Evolutionary conservation across 768 basidiomycete genomes (phyloP), one percentile per base, ranked within the genome.

Genomic region (Lactarius sp.): DNA sequence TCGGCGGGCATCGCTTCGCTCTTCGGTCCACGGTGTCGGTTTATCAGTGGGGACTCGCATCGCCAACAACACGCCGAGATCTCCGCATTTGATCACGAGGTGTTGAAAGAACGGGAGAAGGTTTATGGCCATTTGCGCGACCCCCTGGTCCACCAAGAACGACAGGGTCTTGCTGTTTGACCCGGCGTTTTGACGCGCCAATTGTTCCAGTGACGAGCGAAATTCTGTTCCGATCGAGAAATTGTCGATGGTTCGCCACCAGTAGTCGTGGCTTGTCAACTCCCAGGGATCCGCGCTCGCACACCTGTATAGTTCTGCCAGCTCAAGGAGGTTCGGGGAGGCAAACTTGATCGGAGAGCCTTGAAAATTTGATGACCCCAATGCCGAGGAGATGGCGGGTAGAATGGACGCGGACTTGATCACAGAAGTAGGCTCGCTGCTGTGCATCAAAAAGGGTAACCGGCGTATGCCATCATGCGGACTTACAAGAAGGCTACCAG

Each of bases 351-450:
- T 76, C 2, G 85, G 83, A 4, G 85, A 71, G 51, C 67, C 69
- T 7, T 67, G 22, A 61, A 60, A 18, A 62, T 61, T 64, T 59
- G 62, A 50, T 42, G 63, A 50, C 34, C 78, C 66, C 7, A 78
- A 51, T 37, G 75, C 76, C 14, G 78, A 73, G 4, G 75, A 71
- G 55, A 90, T 73, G 0, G 90, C 85, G 0, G 85, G 81, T 6
- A 97, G 71, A 62, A 98, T 85, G 2, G 79, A 76, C 1, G 78
- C 77, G 0, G 90, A 86, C 76, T 98, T 98, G 51, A 81, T 75
- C n/a, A 88, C 80, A 0, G 94, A 97, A 1, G 97, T 98, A 1
- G 97, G 96, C 74, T 99, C 97, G 73, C 90, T 92, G 66, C n/a
- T 64, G 57, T 33, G 50, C 51, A 46, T 56, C 9, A 65, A 49